Evolutionary conservation across 257 asterid species (phyloP).

Genomic region (Lycium ferocissimum): DNA sequence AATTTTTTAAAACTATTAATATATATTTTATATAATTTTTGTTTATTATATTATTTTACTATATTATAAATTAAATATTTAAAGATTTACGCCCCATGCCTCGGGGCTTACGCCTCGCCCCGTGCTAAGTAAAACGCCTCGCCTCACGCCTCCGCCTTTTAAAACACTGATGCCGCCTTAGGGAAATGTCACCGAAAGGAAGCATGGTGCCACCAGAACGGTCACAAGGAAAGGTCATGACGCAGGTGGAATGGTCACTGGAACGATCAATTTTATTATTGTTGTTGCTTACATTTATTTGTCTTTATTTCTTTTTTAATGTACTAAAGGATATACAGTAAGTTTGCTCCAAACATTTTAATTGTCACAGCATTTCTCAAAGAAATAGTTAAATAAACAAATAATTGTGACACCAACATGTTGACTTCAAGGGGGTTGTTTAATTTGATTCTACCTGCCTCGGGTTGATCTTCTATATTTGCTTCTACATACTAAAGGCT

Average conservation of each 20-base stretch:
- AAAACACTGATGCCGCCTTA: no score
- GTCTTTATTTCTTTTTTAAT: not conserved
- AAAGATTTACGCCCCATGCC: no score
- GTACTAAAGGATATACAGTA: constrained; percentile 21
- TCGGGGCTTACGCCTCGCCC: no score
- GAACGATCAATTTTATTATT: not conserved
- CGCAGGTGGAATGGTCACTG: not conserved
- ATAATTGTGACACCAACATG: constrained; percentile 18
- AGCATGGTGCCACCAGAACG: no score
- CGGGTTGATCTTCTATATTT: not conserved
- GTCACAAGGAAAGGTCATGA: no score
- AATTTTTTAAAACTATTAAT: no score
- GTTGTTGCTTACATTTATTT: constrained; percentile 19
- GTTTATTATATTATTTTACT: no score
- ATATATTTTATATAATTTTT: no score
- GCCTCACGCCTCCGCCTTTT: no score
- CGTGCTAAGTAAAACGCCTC: no score
- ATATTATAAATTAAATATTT: no score
- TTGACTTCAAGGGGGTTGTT: constrained; percentile 2
- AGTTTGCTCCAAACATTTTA: constrained; percentile 21
- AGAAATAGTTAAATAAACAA: not conserved
- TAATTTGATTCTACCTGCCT: constrained; percentile 18
- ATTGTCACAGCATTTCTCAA: constrained; percentile 15
- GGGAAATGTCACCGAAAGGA: no score
- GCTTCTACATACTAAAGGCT: not conserved